phyloP scores from a whole-genome alignment of 129 eudicot genomes.

The Rutidosis leptorrhynchoides region DNA sequence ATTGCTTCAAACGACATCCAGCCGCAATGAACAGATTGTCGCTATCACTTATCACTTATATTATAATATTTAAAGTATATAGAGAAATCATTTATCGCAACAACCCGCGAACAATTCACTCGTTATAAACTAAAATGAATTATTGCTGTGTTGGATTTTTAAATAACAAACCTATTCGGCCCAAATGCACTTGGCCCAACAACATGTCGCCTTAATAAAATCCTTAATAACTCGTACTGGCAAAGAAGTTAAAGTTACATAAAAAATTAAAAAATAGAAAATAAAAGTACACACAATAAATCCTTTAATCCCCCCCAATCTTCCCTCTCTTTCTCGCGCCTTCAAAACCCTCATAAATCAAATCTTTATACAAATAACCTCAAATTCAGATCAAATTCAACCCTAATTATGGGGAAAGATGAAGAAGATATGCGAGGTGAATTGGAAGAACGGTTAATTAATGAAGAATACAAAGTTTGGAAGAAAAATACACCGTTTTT shows the following conservation, averaged over 20 bases:
- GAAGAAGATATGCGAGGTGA: constrained; percentile 77
- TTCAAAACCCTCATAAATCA: constrained; percentile 1
- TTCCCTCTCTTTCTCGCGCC: neutral
- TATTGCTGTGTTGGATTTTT: neutral
- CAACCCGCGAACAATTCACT: too few species aligned
- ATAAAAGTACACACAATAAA: neutral
- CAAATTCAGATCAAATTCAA: constrained; percentile 10
- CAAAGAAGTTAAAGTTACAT: too few species aligned
- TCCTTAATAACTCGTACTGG: neutral
- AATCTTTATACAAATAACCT: neutral
- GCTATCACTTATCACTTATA: too few species aligned
- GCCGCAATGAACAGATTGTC: too few species aligned
- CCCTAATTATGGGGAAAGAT: constrained; percentile 36
- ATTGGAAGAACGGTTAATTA: constrained; percentile 71
- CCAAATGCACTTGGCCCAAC: neutral
- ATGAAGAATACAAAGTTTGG: constrained; percentile 99
- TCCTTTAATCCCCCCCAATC: neutral
- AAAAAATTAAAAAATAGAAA: too few species aligned
- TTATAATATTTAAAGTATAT: too few species aligned
- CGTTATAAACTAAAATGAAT: too few species aligned
- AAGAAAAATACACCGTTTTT: constrained; percentile 90
- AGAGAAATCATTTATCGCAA: too few species aligned
- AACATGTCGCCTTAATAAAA: neutral
- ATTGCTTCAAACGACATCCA: too few species aligned
- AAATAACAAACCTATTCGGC: neutral